Evolutionary conservation across 169 alveolate genomes (phyloP).

Genomic region (Besnoitia besnoiti): DNA sequence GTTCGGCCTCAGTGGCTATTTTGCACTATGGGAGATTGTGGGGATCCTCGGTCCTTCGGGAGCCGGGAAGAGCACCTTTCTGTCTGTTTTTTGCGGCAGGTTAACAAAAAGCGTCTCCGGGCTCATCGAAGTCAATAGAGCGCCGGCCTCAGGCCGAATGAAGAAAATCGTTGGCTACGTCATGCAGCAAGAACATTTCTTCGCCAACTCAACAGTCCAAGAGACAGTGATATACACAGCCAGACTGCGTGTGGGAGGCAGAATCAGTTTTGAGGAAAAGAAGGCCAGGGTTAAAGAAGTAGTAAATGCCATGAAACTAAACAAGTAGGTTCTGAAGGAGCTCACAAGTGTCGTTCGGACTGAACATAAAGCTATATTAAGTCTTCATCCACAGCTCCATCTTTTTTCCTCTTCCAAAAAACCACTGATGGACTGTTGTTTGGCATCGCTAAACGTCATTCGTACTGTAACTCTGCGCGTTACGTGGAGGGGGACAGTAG

Average conservation of each 20-base stretch:
- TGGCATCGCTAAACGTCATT: too few species aligned
- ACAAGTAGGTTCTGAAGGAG: too few species aligned
- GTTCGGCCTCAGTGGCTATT: slow-evolving; percentile 25
- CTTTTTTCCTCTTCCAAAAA: too few species aligned
- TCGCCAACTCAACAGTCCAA: slow-evolving; percentile 46
- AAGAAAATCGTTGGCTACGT: slow-evolving; percentile 55
- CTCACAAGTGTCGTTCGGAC: too few species aligned
- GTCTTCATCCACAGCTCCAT: too few species aligned
- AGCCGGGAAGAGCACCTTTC: slow-evolving; percentile 92
- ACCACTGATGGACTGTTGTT: too few species aligned
- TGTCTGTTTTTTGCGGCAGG: slow-evolving; percentile 81
- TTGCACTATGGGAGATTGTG: slow-evolving; percentile 53
- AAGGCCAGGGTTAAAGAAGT: slow-evolving; percentile 45
- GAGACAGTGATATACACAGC: slow-evolving; percentile 61
- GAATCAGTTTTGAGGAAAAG: neutral
- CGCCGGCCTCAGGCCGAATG: neutral
- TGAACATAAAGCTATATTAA: too few species aligned
- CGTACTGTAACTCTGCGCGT: too few species aligned
- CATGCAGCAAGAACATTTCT: slow-evolving; percentile 56
- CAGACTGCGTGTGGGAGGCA: slow-evolving; percentile 42
- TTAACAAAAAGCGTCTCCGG: slow-evolving; percentile 35
- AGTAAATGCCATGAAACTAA: slow-evolving; percentile 13
- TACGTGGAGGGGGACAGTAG: too few species aligned
- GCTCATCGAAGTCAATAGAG: slow-evolving; percentile 23
- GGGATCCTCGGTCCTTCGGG: slow-evolving; percentile 86